A percentile compares a stretch with the other conserved stretches of the same genome.
These are phyloP conservation scores for Cicer bijugum DNA, from an alignment of 306 rosid genomes.

Conservation along the genomic window DNA sequence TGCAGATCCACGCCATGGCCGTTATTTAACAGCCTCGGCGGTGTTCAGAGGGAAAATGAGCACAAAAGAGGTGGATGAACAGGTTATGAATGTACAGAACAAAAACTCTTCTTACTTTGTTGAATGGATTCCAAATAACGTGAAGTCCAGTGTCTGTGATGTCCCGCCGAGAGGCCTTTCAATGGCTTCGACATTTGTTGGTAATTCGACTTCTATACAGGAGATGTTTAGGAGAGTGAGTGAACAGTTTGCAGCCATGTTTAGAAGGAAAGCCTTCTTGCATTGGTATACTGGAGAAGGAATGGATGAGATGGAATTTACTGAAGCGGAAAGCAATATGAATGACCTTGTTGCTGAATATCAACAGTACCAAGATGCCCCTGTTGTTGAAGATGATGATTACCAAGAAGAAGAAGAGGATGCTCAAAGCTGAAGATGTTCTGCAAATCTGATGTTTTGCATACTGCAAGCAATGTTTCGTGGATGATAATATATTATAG, in stretches of 20 bases:
- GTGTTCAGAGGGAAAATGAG: constrained; percentile 77
- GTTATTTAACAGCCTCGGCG: constrained; percentile 79
- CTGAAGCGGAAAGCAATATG: constrained; percentile 80
- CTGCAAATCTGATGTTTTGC: constrained; percentile 39
- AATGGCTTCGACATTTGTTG: constrained; percentile 74
- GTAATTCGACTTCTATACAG: constrained; percentile 79
- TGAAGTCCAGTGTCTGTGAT: constrained; percentile 80
- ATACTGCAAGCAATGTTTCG: constrained; percentile 43
- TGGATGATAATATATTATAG: neutral
- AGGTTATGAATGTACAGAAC: constrained; percentile 71
- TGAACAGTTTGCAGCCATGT: constrained; percentile 82
- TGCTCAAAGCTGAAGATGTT: constrained; percentile 54
- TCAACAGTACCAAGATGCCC: constrained; percentile 79
- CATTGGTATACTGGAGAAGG: constrained; percentile 84
- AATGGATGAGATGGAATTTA: constrained; percentile 81
- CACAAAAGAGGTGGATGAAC: constrained; percentile 72
- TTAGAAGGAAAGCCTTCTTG: constrained; percentile 86
- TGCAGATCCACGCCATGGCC: constrained; percentile 73
- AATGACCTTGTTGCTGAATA: constrained; percentile 82
- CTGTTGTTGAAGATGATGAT: constrained; percentile 52
- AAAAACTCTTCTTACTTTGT: constrained; percentile 75
- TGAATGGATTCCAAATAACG: constrained; percentile 85
- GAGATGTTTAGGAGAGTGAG: constrained; percentile 84
- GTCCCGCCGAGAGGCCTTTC: constrained; percentile 67
- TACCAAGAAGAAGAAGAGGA: constrained; percentile 45